Percentiles rank a stretch among this genome's conserved stretches.
These are phyloP conservation scores for Penicillium glabrum DNA, from an alignment of 2,329 filamentous ascomycete species.

Conservation along the genomic window DNA sequence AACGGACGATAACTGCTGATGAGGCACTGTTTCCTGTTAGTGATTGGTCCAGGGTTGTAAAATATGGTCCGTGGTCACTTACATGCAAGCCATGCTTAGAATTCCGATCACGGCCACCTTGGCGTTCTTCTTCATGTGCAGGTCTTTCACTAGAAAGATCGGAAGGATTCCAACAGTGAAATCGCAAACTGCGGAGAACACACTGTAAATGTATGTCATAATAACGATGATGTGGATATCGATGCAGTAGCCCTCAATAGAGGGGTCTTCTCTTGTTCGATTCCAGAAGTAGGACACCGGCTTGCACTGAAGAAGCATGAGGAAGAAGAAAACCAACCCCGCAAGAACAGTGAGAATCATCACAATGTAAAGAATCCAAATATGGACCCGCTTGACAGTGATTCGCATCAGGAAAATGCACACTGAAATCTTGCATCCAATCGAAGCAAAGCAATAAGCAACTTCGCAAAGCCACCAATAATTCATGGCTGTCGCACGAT, in stretches of 20 bases:
- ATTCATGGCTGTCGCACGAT: constrained; percentile 28
- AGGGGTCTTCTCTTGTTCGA: constrained; percentile 18
- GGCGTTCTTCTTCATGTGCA: constrained; percentile 55
- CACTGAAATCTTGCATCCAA: constrained; percentile 52
- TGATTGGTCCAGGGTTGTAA: constrained; percentile 5
- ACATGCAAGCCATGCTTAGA: constrained; percentile 57
- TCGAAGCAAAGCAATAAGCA: constrained; percentile 50
- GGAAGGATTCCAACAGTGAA: constrained; percentile 55
- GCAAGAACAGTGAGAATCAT: constrained; percentile 47
- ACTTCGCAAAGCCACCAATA: constrained; percentile 55
- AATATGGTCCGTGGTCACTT: constrained; percentile 19
- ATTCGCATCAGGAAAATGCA: constrained; percentile 55
- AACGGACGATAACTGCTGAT: constrained; percentile 46
- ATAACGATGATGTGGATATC: constrained; percentile 33
- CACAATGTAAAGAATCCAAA: constrained; percentile 48
- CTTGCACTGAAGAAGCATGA: constrained; percentile 56
- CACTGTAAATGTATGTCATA: constrained; percentile 38
- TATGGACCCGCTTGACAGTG: constrained; percentile 47
- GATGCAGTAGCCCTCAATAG: constrained; percentile 44
- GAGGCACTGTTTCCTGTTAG: constrained; percentile 37
- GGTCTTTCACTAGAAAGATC: constrained; percentile 54
- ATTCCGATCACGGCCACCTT: constrained; percentile 56
- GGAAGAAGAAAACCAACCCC: constrained; percentile 50
- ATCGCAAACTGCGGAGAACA: constrained; percentile 43
- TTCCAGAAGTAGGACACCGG: constrained; percentile 55